Conservation (phyloP, 441 rosid species). For the Lepidium campestre region DNA sequence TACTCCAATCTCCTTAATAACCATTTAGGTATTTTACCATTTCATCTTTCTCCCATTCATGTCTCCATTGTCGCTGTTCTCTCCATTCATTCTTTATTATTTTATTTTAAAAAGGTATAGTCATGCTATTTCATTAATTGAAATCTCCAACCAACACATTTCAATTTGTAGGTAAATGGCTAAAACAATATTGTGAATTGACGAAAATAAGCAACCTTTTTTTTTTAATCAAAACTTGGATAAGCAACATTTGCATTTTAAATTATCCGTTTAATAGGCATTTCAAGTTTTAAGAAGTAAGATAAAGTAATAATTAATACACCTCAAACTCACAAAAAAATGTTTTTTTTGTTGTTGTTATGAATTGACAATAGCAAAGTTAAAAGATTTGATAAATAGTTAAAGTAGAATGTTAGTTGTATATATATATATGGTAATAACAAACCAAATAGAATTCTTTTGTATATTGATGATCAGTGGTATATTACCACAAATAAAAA, state of each 20-base stretch:
- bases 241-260: neutral
- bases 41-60: neutral
- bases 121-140: neutral
- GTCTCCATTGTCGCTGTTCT: neutral
- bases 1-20: neutral
- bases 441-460: neutral
- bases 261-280: no score
- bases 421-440: neutral
- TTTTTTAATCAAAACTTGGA: neutral
- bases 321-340: neutral
- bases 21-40: conserved; percentile 15
- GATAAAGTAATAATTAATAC: neutral
- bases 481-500: neutral
- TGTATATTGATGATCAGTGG: no score
- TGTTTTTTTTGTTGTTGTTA: no score
- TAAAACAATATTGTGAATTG: neutral
- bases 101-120: neutral
- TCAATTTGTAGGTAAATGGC: neutral
- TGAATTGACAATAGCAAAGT: no score
- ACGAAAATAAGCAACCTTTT: no score
- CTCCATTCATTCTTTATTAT: neutral
- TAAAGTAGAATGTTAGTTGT: neutral
- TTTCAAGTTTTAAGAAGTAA: neutral
- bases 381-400: no score
- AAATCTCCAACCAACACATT: neutral